Conservation (phyloP, 306 rosid genomes). For the Cucurbita moschata region DNA sequence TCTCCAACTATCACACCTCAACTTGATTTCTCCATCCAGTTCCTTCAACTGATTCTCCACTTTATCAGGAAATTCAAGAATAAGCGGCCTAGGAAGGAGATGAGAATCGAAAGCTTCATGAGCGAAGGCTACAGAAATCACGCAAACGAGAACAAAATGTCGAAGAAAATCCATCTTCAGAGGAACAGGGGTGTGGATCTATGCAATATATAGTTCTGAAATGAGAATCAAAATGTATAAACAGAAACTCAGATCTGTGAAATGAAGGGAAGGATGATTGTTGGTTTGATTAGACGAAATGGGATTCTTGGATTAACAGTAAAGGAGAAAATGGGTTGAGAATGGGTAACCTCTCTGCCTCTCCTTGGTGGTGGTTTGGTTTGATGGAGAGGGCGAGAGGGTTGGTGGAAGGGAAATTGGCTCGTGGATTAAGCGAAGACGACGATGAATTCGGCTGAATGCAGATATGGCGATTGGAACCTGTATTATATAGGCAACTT, state of each 20-base stretch:
- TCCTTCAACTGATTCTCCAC: constrained; percentile 11
- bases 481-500: not conserved
- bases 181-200: not conserved
- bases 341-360: constrained; percentile 1
- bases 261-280: not conserved
- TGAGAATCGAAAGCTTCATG: constrained; percentile 22
- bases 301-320: not conserved
- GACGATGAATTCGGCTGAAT: not conserved
- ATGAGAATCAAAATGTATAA: not conserved
- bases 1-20: constrained; percentile 66
- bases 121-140: constrained; percentile 27
- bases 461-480: not conserved
- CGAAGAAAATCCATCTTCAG: constrained; percentile 16
- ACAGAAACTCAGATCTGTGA: not conserved
- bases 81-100: constrained; percentile 39
- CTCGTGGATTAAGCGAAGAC: constrained; percentile 2
- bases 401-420: not conserved
- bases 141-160: constrained; percentile 15
- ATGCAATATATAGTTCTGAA: not conserved
- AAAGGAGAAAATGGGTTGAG: not conserved
- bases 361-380: not conserved
- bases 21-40: constrained; percentile 19
- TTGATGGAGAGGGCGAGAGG: constrained; percentile 8
- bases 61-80: constrained; percentile 30
- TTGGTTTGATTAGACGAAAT: not conserved